Percentiles rank a stretch among this genome's conserved stretches.
Conservation (phyloP, 2,329 filamentous ascomycete species). For the Ascochyta lentis region DNA sequence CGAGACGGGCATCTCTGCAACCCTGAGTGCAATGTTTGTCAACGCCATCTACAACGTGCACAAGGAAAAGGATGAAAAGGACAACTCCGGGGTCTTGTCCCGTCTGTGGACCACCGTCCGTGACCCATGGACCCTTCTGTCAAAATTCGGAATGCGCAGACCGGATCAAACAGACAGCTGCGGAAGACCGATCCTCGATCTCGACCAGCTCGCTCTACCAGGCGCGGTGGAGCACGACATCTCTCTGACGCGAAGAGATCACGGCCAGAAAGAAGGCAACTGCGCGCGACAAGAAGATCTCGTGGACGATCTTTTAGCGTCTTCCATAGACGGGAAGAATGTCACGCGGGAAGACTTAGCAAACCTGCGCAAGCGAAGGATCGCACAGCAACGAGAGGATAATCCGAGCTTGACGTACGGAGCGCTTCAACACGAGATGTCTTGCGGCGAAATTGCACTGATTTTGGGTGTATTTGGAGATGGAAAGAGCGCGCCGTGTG, state of each 20-base stretch:
- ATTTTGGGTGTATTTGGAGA: conserved; percentile 15
- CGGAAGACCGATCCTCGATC: conserved; percentile 6
- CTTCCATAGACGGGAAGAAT: background rate
- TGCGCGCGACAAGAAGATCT: conserved; percentile 8
- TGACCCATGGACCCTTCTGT: conserved; percentile 12
- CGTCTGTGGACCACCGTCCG: conserved; percentile 1
- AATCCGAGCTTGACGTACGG: conserved; percentile 13
- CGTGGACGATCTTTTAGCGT: background rate
- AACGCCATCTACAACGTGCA: conserved; percentile 16
- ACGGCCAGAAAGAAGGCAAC: conserved; percentile 16
- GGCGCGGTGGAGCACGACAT: conserved; percentile 17
- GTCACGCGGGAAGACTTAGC: conserved; percentile 10
- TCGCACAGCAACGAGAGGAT: conserved; percentile 8
- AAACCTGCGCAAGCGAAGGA: conserved; percentile 3
- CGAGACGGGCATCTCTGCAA: conserved; percentile 4
- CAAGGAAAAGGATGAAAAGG: background rate
- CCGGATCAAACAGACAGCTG: conserved; percentile 1
- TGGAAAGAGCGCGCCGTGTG: conserved; percentile 7
- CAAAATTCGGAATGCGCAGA: conserved; percentile 9
- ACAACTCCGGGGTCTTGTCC: background rate
- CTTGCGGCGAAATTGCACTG: conserved; percentile 14
- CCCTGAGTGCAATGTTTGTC: conserved; percentile 4
- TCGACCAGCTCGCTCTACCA: conserved; percentile 13
- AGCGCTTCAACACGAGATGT: conserved; percentile 13
- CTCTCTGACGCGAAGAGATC: conserved; percentile 13